Conservation (phyloP, 768 basidiomycete species). For the Termitomyces sp. region DNA sequence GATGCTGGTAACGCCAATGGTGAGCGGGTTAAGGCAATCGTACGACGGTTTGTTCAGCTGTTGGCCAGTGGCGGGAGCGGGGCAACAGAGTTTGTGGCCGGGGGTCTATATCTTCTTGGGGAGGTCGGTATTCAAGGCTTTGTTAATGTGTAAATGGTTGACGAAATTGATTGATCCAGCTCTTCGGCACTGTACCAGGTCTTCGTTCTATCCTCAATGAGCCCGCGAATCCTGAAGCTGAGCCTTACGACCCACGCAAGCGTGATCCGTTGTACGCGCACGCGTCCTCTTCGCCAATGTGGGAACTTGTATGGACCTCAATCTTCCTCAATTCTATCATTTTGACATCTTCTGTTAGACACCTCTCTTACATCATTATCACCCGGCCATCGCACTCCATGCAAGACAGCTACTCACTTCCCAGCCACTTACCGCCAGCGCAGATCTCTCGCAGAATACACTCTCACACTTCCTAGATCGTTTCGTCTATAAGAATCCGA, state of each 20-base stretch:
- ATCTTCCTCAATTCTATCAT: not conserved
- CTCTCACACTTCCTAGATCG: slow-evolving; percentile 94
- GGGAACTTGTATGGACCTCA: slow-evolving; percentile 71
- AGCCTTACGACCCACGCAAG: slow-evolving; percentile 79
- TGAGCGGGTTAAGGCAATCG: slow-evolving; percentile 71
- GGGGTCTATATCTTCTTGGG: slow-evolving; percentile 81
- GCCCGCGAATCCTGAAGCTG: slow-evolving; percentile 18
- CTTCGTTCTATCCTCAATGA: slow-evolving; percentile 35
- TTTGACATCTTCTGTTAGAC: slow-evolving; percentile 35
- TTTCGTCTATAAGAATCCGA: slow-evolving; percentile 96
- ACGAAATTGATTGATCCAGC: slow-evolving; percentile 16
- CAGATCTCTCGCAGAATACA: slow-evolving; percentile 90
- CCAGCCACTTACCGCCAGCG: slow-evolving; percentile 71
- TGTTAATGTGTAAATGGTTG: not conserved
- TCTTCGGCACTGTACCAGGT: slow-evolving; percentile 39
- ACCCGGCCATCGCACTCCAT: slow-evolving; percentile 85
- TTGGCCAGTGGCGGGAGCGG: slow-evolving; percentile 66
- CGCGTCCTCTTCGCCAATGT: slow-evolving; percentile 74
- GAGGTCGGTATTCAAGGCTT: slow-evolving; percentile 50
- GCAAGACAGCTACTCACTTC: slow-evolving; percentile 74
- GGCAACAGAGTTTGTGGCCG: slow-evolving; percentile 83
- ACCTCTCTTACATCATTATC: slow-evolving; percentile 81
- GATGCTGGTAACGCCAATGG: slow-evolving; percentile 43
- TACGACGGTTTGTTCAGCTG: slow-evolving; percentile 80
- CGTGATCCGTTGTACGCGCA: slow-evolving; percentile 86